Conservation (phyloP, 495 filamentous ascomycete genomes). For the Tetracladium setigerum region DNA sequence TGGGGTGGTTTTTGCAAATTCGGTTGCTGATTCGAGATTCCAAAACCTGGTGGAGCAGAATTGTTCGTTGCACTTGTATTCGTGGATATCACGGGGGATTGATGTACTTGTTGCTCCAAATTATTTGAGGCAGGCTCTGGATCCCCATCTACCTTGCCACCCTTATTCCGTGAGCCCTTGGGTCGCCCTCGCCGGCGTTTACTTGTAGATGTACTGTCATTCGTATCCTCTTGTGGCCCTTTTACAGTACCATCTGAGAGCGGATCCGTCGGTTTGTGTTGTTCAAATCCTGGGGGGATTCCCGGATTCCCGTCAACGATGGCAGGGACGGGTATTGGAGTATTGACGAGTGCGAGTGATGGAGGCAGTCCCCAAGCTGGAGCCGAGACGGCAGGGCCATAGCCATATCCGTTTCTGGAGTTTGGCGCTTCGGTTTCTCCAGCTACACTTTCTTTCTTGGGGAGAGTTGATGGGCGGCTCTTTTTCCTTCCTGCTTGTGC, state of each 20-base stretch:
- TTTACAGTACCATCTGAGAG: slow-evolving; percentile 3
- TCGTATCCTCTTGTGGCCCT: slow-evolving; percentile 4
- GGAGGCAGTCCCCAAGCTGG: slow-evolving; percentile 21
- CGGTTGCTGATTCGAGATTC: slow-evolving; percentile 1
- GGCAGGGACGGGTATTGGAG: slow-evolving; percentile 2
- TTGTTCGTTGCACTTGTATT: background rate
- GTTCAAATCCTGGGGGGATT: slow-evolving; percentile 6
- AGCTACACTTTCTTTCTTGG: background rate
- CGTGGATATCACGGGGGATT: slow-evolving; percentile 2
- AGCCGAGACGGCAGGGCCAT: slow-evolving; percentile 18
- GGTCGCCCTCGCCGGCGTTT: slow-evolving; percentile 20
- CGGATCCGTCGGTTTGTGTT: slow-evolving; percentile 1
- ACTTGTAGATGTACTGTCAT: slow-evolving; percentile 7
- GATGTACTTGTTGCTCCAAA: slow-evolving; percentile 1
- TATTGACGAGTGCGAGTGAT: slow-evolving; percentile 15
- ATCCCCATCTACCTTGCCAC: slow-evolving; percentile 7
- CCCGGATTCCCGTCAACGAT: background rate
- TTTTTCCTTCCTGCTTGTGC: slow-evolving; percentile 1
- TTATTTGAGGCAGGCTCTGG: background rate
- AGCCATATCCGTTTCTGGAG: slow-evolving; percentile 21
- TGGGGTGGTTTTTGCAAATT: slow-evolving; percentile 6
- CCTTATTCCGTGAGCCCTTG: slow-evolving; percentile 21
- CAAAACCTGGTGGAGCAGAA: background rate
- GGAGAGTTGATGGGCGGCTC: background rate
- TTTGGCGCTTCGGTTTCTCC: slow-evolving; percentile 13